Evolutionary conservation across 2,329 filamentous ascomycete genomes (phyloP).

Genomic region (Botrytis squamosa): DNA sequence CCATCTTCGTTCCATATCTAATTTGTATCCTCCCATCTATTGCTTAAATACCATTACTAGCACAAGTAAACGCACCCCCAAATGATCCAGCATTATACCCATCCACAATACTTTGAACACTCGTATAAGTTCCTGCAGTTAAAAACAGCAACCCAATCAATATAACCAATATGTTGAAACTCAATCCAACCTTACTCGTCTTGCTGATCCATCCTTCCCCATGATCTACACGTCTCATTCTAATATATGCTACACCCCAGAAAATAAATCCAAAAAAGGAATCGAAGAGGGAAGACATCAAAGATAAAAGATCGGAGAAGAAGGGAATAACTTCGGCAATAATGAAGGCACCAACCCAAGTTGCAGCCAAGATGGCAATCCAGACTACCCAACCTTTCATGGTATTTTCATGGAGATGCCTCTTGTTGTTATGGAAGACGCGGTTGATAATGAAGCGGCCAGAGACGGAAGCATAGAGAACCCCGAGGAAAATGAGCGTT

Average conservation of each 20-base stretch:
- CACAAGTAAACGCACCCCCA: conserved; percentile 72
- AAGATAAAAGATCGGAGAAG: conserved; percentile 69
- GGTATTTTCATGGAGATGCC: conserved; percentile 79
- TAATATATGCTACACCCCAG: conserved; percentile 79
- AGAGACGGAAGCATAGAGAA: conserved; percentile 86
- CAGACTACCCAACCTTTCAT: conserved; percentile 77
- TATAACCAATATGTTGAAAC: conserved; percentile 72
- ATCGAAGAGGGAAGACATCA: conserved; percentile 88
- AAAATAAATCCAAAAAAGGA: conserved; percentile 96
- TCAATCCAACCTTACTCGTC: conserved; percentile 45
- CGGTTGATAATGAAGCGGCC: conserved; percentile 92
- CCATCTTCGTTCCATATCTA: not conserved
- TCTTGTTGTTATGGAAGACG: conserved; percentile 68
- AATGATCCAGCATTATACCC: conserved; percentile 66
- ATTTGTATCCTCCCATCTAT: not conserved
- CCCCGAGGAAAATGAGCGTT: conserved; percentile 87
- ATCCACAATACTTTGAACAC: conserved; percentile 71
- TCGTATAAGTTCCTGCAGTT: conserved; percentile 76
- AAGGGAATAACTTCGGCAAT: conserved; percentile 93
- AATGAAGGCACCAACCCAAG: conserved; percentile 87
- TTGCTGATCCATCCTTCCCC: conserved; percentile 44
- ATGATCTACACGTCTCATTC: conserved; percentile 68
- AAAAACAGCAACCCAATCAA: conserved; percentile 77
- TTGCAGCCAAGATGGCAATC: conserved; percentile 68
- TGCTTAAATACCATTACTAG: conserved; percentile 59